Evolutionary conservation across 2,329 filamentous ascomycete species (phyloP).

Genomic region (Exophiala aquamarina): DNA sequence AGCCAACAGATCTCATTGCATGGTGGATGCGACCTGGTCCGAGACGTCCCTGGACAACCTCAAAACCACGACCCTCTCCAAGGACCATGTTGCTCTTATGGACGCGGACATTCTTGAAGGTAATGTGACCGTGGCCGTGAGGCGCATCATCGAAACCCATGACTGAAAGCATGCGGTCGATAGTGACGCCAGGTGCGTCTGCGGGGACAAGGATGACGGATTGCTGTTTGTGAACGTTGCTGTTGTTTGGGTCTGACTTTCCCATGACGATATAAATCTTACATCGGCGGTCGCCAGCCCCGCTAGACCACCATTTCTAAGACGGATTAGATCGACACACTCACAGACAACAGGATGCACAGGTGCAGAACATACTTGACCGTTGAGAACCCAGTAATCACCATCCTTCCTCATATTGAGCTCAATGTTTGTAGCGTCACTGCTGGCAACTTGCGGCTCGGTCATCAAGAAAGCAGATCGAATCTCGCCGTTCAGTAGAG

Average conservation of each 20-base stretch:
- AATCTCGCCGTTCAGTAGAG: conserved; percentile 80
- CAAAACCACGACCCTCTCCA: conserved; percentile 90
- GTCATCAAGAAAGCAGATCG: conserved; percentile 93
- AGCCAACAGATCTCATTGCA: conserved; percentile 91
- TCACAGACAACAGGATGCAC: not conserved
- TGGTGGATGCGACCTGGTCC: conserved; percentile 97
- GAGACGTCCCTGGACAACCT: conserved; percentile 96
- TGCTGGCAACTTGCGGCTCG: conserved; percentile 82
- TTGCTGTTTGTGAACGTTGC: conserved; percentile 82
- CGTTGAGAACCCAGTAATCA: conserved; percentile 87
- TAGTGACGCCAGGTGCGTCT: conserved; percentile 78
- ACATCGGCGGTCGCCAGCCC: conserved; percentile 89
- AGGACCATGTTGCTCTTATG: conserved; percentile 80
- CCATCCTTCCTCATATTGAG: conserved; percentile 80
- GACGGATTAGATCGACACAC: not conserved
- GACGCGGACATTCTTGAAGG: conserved; percentile 86
- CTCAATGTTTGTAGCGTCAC: conserved; percentile 90
- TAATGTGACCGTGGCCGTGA: conserved; percentile 92
- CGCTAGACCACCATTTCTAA: conserved; percentile 99
- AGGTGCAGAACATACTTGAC: conserved; percentile 37
- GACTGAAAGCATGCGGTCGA: conserved; percentile 89
- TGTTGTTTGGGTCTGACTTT: conserved; percentile 76
- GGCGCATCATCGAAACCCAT: conserved; percentile 98
- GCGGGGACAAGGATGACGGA: conserved; percentile 89
- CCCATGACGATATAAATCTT: conserved; percentile 95